Percentiles rank a stretch among this genome's conserved stretches.
Evolutionary conservation across 352 stramenopile species (phyloP).

Genomic region (Phytophthora pinifolia): DNA sequence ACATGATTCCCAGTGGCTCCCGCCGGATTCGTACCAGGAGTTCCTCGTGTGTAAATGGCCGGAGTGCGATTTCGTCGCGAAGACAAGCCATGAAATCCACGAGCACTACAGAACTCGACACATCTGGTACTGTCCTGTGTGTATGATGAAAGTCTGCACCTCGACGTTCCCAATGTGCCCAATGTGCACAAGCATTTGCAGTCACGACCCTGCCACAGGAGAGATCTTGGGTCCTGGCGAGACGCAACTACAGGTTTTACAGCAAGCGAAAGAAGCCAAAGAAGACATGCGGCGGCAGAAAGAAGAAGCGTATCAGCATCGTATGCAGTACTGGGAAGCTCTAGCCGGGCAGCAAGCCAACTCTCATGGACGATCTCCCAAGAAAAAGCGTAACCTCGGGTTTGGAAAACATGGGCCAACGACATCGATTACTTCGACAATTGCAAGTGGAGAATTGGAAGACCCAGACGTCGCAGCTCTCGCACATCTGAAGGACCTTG

Average conservation of each 20-base stretch:
- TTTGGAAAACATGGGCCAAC: conserved; percentile 26
- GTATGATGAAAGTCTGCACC: conserved; percentile 60
- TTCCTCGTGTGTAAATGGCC: conserved; percentile 73
- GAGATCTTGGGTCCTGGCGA: conserved; percentile 67
- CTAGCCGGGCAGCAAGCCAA: conserved; percentile 39
- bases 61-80: conserved; percentile 50
- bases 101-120: conserved; percentile 67
- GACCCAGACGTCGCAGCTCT: conserved; percentile 10
- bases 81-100: conserved; percentile 70
- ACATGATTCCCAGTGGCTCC: conserved; percentile 78
- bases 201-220: conserved; percentile 49
- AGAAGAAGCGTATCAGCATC: conserved; percentile 61
- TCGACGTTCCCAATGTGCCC: conserved; percentile 69
- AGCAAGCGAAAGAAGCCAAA: conserved; percentile 45
- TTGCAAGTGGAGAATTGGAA: background rate
- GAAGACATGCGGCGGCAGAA: conserved; percentile 46
- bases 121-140: conserved; percentile 82
- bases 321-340: conserved; percentile 64
- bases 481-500: conserved; percentile 27
- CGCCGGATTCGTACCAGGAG: conserved; percentile 57
- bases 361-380: conserved; percentile 17
- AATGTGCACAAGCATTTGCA: conserved; percentile 63
- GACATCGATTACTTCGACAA: background rate
- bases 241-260: conserved; percentile 45
- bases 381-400: conserved; percentile 39